phyloP scores from a whole-genome alignment of 805 yeast genomes.

The Suhomyces pyralidae region DNA sequence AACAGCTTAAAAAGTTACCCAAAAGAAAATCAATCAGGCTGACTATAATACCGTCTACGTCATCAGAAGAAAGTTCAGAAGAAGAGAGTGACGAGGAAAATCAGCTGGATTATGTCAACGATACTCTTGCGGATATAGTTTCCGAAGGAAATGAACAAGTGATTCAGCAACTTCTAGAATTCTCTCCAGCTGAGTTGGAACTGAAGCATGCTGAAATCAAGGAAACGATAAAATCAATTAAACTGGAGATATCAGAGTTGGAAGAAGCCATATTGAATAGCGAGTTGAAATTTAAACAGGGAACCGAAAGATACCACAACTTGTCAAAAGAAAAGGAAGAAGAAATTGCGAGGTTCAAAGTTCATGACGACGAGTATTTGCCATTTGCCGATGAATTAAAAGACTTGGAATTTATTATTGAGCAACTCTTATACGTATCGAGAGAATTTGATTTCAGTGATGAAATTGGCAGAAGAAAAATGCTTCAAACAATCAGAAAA shows the following conservation, averaged over 20 bases:
- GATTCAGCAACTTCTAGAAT: constrained; percentile 10
- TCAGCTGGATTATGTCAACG: not conserved
- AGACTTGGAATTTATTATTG: constrained; percentile 69
- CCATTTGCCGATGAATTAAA: constrained; percentile 44
- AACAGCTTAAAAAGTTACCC: not conserved
- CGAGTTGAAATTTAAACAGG: constrained; percentile 10
- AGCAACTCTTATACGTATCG: constrained; percentile 67
- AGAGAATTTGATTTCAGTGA: constrained; percentile 80
- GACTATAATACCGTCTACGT: not conserved
- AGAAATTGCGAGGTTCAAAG: constrained; percentile 6
- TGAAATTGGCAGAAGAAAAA: constrained; percentile 81
- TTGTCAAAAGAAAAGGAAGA: constrained; percentile 9
- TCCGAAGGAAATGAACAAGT: constrained; percentile 14
- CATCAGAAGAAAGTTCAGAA: not conserved
- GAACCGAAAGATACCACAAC: constrained; percentile 8
- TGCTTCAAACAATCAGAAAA: constrained; percentile 49
- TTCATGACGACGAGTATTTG: constrained; percentile 20
- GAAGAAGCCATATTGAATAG: constrained; percentile 6
- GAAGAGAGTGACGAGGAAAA: not conserved
- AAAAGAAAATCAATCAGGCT: constrained; percentile 13
- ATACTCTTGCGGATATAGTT: constrained; percentile 9
- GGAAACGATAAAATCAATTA: constrained; percentile 4
- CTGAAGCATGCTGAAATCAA: constrained; percentile 10
- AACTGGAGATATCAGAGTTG: constrained; percentile 5
- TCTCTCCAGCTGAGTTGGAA: constrained; percentile 10